phyloP scores from a whole-genome alignment of 805 yeast species.

The Metschnikowia aberdeeniae region DNA sequence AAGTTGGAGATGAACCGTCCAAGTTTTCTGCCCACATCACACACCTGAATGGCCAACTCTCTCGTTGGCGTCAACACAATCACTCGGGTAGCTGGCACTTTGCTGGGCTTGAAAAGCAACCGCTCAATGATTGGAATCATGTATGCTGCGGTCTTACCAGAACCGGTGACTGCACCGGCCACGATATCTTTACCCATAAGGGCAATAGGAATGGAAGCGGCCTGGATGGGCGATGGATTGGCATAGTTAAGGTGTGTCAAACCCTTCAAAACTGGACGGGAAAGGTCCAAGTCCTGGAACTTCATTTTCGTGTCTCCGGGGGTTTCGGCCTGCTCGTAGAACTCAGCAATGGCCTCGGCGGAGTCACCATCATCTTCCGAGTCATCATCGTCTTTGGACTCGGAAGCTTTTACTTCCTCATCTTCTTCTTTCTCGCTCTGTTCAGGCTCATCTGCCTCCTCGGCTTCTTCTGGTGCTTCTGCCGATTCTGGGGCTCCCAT shows the following conservation, averaged over 20 bases:
- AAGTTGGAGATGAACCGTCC: conserved; percentile 72
- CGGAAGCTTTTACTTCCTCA: conserved; percentile 18
- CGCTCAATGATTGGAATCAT: conserved; percentile 95
- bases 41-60: conserved; percentile 94
- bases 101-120: conserved; percentile 80
- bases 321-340: conserved; percentile 47
- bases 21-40: conserved; percentile 85
- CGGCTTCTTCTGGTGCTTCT: conserved; percentile 8
- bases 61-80: conserved; percentile 93
- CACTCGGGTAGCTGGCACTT: conserved; percentile 84
- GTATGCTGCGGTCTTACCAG: conserved; percentile 99
- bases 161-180: conserved; percentile 99
- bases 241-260: conserved; percentile 74
- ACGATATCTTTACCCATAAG: conserved; percentile 92
- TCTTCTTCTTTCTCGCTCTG: conserved; percentile 15
- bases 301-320: conserved; percentile 55
- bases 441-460: conserved; percentile 17
- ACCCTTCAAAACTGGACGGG: conserved; percentile 88
- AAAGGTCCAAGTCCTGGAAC: conserved; percentile 73
- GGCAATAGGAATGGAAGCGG: conserved; percentile 91
- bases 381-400: conserved; percentile 15
- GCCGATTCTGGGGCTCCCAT: conserved; percentile 42
- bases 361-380: conserved; percentile 54
- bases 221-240: conserved; percentile 92
- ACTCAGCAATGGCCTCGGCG: conserved; percentile 77